Evolutionary conservation across 2,329 filamentous ascomycete genomes (phyloP), one percentile per base, ranked within the genome.

Genomic region (Lachnellula arida): DNA sequence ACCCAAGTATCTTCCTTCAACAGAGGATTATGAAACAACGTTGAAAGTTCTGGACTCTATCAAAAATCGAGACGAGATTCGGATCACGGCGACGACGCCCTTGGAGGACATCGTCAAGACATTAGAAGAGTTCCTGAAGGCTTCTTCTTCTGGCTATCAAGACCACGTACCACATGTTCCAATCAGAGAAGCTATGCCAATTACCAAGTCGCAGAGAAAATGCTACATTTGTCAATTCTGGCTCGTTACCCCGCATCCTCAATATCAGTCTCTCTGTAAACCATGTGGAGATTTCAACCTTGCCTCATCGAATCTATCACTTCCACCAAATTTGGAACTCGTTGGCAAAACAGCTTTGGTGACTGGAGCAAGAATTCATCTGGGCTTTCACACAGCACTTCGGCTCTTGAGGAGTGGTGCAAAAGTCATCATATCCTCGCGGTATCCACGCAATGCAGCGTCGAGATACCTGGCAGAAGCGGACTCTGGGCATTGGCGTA

Each of bases 201-300:
- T 11, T 14, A 17, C 28, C 14, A 56, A 43, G 32, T 22, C 14
- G 3, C 7, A 47, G 43, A 55, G 22, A 28, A 55, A 55, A 43
- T 58, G 56, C 22, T 58, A 58, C 17, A 58, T 58, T 17, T 58
- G 56, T 35, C 51, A 53, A 42, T 55, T 58, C 39, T 15, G 17
- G n/a, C 53, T 58, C 17, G 25, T 55, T 1, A 46, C 7, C 25
- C 46, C 40, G 17, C 59, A 61, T 32, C 50, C 50, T 37, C 57
- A 60, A 28, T 61, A 60, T 19, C 51, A 42, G 3, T 55, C 57
- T 15, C 50, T 60, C 4, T 61, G 59, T n/a, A 57, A 56, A n/a
- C 43, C 46, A 15, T 61, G 59, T 17, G 59, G 59, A 39, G 43
- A 51, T 35, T 61, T 60, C 49, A 61, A 61, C 37, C 53, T 61